These are phyloP conservation scores for Closterium sp. DNA, from an alignment of 139 green algal species.

Conservation along the genomic window DNA sequence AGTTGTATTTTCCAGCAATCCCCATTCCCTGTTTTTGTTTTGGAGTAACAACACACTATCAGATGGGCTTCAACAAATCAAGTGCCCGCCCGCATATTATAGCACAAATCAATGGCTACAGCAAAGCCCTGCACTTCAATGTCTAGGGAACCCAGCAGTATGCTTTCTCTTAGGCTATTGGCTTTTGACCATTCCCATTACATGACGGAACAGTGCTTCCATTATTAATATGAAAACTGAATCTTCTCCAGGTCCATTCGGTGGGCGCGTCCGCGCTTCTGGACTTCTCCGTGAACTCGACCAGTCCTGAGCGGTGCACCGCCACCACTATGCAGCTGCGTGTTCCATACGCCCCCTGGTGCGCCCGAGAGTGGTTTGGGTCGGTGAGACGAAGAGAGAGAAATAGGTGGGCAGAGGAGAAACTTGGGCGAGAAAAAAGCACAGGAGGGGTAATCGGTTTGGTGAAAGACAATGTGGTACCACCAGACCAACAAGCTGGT, in stretches of 20 bases:
- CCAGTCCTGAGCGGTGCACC: not conserved
- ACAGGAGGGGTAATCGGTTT: too few species aligned
- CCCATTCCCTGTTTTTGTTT: too few species aligned
- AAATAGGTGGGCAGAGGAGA: not conserved
- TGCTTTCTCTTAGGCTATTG: too few species aligned
- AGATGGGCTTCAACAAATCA: too few species aligned
- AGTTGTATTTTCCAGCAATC: too few species aligned
- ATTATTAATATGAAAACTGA: not conserved
- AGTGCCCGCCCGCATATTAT: too few species aligned
- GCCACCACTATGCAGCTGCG: conserved; percentile 17
- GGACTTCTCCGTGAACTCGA: conserved; percentile 27
- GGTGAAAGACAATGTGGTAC: too few species aligned
- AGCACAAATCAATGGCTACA: not conserved
- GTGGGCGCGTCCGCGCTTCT: not conserved
- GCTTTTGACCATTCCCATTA: not conserved
- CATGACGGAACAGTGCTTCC: not conserved
- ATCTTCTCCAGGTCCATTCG: not conserved
- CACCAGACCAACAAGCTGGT: too few species aligned
- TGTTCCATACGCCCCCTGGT: conserved; percentile 32
- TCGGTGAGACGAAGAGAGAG: not conserved
- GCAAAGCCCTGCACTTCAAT: not conserved
- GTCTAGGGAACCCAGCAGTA: not conserved
- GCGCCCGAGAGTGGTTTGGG: not conserved
- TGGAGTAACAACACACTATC: too few species aligned
- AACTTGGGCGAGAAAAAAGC: not conserved